Conservation (phyloP, 805 yeast genomes). For the Metschnikowia matae region DNA sequence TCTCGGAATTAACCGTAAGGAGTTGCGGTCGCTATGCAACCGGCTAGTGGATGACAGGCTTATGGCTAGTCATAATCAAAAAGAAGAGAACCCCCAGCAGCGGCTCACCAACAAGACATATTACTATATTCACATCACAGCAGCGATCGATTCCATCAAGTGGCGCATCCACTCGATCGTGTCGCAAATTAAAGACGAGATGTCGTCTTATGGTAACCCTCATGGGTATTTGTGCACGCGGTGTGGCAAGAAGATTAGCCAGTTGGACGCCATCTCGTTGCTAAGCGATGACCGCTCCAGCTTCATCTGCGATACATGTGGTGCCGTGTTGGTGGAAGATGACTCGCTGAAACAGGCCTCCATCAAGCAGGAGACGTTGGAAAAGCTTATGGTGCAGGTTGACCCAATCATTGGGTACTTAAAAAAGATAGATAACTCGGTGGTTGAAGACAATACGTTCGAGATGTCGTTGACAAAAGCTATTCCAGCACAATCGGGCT, state of each 20-base stretch:
- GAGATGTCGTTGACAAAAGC: slow-evolving; percentile 65
- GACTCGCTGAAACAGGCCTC: slow-evolving; percentile 80
- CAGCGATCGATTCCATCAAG: slow-evolving; percentile 91
- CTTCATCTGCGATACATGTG: slow-evolving; percentile 83
- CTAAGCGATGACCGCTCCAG: slow-evolving; percentile 75
- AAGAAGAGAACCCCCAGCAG: slow-evolving; percentile 54
- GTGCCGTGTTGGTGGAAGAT: slow-evolving; percentile 74
- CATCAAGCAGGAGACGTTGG: slow-evolving; percentile 75
- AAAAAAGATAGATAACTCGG: slow-evolving; percentile 47
- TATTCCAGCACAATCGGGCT: slow-evolving; percentile 75
- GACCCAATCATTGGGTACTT: slow-evolving; percentile 82
- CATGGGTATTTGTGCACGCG: slow-evolving; percentile 91
- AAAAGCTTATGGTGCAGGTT: slow-evolving; percentile 80
- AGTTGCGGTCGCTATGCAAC: slow-evolving; percentile 77
- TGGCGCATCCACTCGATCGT: slow-evolving; percentile 94
- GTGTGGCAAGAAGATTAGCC: slow-evolving; percentile 76
- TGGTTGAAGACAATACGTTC: slow-evolving; percentile 38
- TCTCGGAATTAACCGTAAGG: slow-evolving; percentile 81
- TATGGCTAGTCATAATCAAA: slow-evolving; percentile 64
- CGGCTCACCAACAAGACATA: slow-evolving; percentile 74
- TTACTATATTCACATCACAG: slow-evolving; percentile 83
- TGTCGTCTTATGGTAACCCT: slow-evolving; percentile 81
- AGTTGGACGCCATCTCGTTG: slow-evolving; percentile 82
- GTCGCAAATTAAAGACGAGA: slow-evolving; percentile 70
- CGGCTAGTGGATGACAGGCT: slow-evolving; percentile 80